Evolutionary conservation across 305 asterid species (phyloP).

Genomic region (Ajuga reptans): DNA sequence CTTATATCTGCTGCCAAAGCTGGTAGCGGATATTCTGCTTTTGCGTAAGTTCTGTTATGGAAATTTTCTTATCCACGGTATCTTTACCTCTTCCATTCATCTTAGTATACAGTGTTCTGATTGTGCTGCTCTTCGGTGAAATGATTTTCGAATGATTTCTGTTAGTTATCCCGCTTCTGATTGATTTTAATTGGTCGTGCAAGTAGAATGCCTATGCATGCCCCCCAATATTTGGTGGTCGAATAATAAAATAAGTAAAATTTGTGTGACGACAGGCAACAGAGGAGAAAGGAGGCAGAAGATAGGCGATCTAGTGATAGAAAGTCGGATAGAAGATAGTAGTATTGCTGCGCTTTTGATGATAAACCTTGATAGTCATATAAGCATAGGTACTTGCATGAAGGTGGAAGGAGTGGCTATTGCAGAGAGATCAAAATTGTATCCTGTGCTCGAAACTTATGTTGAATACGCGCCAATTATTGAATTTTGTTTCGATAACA

Average conservation of each 20-base stretch:
- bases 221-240: background rate
- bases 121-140: background rate
- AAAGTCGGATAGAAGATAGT: slow-evolving; percentile 64
- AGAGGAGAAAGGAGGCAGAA: slow-evolving; percentile 78
- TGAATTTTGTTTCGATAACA: background rate
- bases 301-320: slow-evolving; percentile 67
- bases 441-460: background rate
- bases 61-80: background rate
- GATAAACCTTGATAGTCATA: background rate
- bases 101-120: background rate
- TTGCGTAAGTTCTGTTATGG: slow-evolving; percentile 62
- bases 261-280: slow-evolving; percentile 54
- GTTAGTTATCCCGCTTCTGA: background rate
- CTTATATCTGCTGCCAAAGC: slow-evolving; percentile 72
- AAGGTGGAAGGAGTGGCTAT: slow-evolving; percentile 8
- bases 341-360: slow-evolving; percentile 17
- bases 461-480: background rate
- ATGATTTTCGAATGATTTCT: background rate
- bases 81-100: background rate
- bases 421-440: background rate
- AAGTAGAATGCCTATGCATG: background rate
- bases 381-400: background rate
- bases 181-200: background rate
- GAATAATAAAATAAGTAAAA: background rate
- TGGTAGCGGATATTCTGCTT: slow-evolving; percentile 90